Conservation (phyloP, 305 asterid genomes). For the Rubia tinctorum region DNA sequence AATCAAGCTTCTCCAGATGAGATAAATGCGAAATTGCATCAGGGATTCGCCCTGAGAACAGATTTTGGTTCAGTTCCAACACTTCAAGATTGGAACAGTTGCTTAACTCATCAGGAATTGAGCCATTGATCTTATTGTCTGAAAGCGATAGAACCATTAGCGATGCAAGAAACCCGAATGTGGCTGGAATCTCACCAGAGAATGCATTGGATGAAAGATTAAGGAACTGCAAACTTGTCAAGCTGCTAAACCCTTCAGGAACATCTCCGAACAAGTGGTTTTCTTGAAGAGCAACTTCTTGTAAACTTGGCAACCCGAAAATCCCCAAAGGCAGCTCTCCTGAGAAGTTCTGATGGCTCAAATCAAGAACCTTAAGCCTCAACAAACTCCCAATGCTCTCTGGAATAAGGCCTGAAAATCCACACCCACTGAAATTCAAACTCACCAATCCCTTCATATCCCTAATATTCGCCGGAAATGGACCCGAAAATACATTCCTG, state of each 20-base stretch:
- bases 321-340: slow-evolving; percentile 78
- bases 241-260: slow-evolving; percentile 89
- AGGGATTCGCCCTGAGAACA: slow-evolving; percentile 48
- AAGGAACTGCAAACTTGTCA: slow-evolving; percentile 57
- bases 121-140: slow-evolving; percentile 40
- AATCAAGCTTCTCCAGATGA: slow-evolving; percentile 55
- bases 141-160: slow-evolving; percentile 54
- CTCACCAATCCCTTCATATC: slow-evolving; percentile 44
- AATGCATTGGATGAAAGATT: slow-evolving; percentile 66
- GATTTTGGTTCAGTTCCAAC: slow-evolving; percentile 48
- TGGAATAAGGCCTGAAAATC: slow-evolving; percentile 58
- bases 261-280: slow-evolving; percentile 54
- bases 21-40: slow-evolving; percentile 46
- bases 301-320: slow-evolving; percentile 65
- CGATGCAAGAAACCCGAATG: slow-evolving; percentile 61
- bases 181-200: slow-evolving; percentile 54
- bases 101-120: slow-evolving; percentile 57
- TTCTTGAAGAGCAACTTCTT: slow-evolving; percentile 59
- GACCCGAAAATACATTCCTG: slow-evolving; percentile 51
- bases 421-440: slow-evolving; percentile 68
- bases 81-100: slow-evolving; percentile 57
- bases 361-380: slow-evolving; percentile 55
- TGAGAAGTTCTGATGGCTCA: slow-evolving; percentile 66
- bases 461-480: slow-evolving; percentile 39
- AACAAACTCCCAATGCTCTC: slow-evolving; percentile 49